Conservation (phyloP, 2,329 filamentous ascomycete species). For the Arthroderma sp. region DNA sequence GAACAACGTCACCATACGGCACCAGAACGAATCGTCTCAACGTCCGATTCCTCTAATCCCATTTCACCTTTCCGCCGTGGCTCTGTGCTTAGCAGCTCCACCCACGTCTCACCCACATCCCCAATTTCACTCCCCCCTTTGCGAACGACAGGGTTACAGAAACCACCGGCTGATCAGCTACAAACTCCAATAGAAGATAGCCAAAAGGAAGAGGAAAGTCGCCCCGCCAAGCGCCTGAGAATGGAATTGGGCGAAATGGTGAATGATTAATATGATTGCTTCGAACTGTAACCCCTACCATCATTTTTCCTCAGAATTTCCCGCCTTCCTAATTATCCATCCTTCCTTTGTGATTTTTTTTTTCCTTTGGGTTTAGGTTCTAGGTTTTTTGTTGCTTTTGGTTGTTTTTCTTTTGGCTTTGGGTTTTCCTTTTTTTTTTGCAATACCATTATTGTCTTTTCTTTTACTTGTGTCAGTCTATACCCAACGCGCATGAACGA, state of each 20-base stretch:
- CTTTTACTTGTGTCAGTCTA: not conserved
- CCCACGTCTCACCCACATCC: not conserved
- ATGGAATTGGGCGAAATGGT: conserved; percentile 17
- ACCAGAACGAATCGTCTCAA: not conserved
- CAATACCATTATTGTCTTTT: not conserved
- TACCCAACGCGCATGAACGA: conserved; percentile 1
- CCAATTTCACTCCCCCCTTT: conserved; percentile 5
- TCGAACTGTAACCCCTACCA: not conserved
- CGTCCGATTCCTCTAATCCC: conserved; percentile 1
- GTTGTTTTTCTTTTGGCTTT: not conserved
- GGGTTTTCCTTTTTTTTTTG: not conserved
- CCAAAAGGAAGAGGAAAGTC: conserved; percentile 5
- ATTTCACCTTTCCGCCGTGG: not conserved
- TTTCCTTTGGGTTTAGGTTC: not conserved
- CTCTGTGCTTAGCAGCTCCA: not conserved
- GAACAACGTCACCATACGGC: not conserved
- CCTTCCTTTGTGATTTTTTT: not conserved
- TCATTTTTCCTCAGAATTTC: not conserved
- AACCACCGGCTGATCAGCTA: not conserved
- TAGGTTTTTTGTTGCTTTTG: conserved; percentile 1
- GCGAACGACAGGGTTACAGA: not conserved
- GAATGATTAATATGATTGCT: conserved; percentile 11
- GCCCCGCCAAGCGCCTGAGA: conserved; percentile 12
- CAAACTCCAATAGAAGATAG: not conserved
- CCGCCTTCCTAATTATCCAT: not conserved